Conservation (phyloP, 257 asterid genomes). For the Ballota nigra region DNA sequence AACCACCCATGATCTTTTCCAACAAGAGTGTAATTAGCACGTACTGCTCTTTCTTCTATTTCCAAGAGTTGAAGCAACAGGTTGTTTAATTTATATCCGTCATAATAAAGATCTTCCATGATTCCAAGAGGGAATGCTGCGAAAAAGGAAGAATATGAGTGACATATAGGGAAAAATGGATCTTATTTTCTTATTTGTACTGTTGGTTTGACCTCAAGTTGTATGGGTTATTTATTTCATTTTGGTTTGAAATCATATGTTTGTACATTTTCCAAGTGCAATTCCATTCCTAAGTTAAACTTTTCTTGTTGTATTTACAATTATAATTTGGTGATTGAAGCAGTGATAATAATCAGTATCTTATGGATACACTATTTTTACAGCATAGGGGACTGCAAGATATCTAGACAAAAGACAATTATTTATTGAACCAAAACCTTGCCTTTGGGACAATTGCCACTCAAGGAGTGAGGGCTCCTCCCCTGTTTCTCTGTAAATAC, state of each 20-base stretch:
- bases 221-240: constrained; percentile 21
- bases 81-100: constrained; percentile 18
- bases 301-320: constrained; percentile 5
- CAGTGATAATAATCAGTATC: not conserved
- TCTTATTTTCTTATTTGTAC: constrained; percentile 22
- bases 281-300: not conserved
- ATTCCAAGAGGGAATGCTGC: constrained; percentile 16
- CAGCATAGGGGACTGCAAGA: not conserved
- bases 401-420: not conserved
- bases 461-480: not conserved
- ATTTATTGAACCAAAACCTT: too few species aligned
- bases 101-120: constrained; percentile 1
- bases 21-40: constrained; percentile 21
- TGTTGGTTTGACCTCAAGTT: constrained; percentile 20
- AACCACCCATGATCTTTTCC: constrained; percentile 30
- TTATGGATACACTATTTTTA: not conserved
- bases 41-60: not conserved
- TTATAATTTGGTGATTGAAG: constrained; percentile 1
- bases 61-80: constrained; percentile 13
- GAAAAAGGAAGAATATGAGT: constrained; percentile 18
- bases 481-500: not conserved
- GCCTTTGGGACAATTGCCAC: not conserved
- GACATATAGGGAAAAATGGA: constrained; percentile 8
- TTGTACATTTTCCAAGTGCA: constrained; percentile 16
- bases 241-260: constrained; percentile 26